Evolutionary conservation across 1,139 yeast species (phyloP).

Genomic region (Geotrichum aggregatum): DNA sequence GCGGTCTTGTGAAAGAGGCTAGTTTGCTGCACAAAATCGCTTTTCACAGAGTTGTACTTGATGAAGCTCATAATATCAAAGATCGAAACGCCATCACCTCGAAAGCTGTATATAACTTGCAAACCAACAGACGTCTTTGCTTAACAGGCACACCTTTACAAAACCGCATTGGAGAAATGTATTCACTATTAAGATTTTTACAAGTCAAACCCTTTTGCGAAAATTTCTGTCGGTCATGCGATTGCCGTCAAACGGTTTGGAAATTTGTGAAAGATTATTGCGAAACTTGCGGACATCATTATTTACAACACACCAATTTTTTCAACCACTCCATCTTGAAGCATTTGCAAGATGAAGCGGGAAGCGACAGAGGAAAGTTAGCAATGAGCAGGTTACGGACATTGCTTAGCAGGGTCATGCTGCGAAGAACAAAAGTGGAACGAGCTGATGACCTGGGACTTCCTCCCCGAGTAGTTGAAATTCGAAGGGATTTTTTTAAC

Average conservation of each 20-base stretch:
- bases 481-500: conserved; percentile 79
- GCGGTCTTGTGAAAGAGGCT: conserved; percentile 64
- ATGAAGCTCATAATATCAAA: conserved; percentile 96
- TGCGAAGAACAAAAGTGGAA: conserved; percentile 90
- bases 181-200: conserved; percentile 80
- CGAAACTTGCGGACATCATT: conserved; percentile 80
- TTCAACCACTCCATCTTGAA: conserved; percentile 93
- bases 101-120: conserved; percentile 73
- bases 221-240: conserved; percentile 89
- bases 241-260: conserved; percentile 79
- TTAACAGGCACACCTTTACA: conserved; percentile 94
- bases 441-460: conserved; percentile 95
- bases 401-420: conserved; percentile 72
- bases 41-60: conserved; percentile 84
- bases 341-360: conserved; percentile 81
- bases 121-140: conserved; percentile 79
- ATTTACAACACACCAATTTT: conserved; percentile 91
- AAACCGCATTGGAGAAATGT: conserved; percentile 92
- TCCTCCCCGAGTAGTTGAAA: conserved; percentile 90
- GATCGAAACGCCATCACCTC: conserved; percentile 93
- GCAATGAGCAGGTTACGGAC: conserved; percentile 75
- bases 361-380: conserved; percentile 70
- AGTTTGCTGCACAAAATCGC: conserved; percentile 70
- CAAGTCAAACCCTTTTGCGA: conserved; percentile 80
- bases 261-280: conserved; percentile 79